Evolutionary conservation across 768 basidiomycete species (phyloP), one percentile per base, ranked within the genome.

Genomic region (Leccinum imitatum): DNA sequence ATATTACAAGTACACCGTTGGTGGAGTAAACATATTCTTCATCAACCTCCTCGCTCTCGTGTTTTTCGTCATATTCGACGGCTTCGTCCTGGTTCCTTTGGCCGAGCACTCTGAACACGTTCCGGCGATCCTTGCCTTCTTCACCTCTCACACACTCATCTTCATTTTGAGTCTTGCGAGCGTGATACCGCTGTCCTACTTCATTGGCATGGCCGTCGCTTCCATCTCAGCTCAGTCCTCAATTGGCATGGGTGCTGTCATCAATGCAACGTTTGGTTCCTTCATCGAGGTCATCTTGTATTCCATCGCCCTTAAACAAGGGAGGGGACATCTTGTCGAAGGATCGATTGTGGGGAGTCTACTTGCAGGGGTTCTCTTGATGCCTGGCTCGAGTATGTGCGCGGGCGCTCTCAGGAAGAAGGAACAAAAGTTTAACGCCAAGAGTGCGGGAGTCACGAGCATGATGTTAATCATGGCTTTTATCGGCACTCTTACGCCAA

Each of bases 381-480:
- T 99, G 97, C 97, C 97, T 4, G 97, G 97, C 0, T 82, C 87
- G 69, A 94, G 92, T 74, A 99, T 99, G 97, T 88, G 89, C 67
- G 90, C 90, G 39, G 91, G 90, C 8, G 97, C 97, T 0, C 64
- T 97, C 59, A 81, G 85, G 69, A 80, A 89, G 70, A 99, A 99
- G 77, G 97, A 99, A 74, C 93, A 95, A 72, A 92, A 87, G 66
- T 99, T 99, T 80, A 99, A 99, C 69, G 97, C 97, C n/a, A 98
- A 93, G 79, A 94, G 91, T 68, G 97, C 97, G 6, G 93, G 97
- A 39, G 97, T 99, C 15, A 99, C 97, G 0, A 97, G 95, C 72
- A 97, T 97, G 80, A 96, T 99, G 93, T 75, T 99, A 72, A 98
- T 99, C 76, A 98, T 98, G 96, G 97, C 97, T 13, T 93, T 99